Base-by-base conservation (phyloP, 2,329 filamentous ascomycete genomes). In the Blastomyces emzantsi region DNA sequence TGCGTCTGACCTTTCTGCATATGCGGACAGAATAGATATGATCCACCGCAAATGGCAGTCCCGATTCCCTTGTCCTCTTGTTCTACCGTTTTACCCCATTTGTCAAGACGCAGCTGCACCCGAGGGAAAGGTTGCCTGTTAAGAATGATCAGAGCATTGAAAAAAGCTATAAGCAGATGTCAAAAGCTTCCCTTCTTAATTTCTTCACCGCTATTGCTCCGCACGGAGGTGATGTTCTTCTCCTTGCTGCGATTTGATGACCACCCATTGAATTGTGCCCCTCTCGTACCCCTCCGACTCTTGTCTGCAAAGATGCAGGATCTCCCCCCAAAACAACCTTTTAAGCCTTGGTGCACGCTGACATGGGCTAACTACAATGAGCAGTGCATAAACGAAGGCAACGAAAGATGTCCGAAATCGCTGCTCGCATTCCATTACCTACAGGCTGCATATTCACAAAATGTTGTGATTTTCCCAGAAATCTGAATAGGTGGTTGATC, bases 151-250 rank as follows among this genome's bases (percentile, higher is more conserved):
- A 22, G 33, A 57, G 25, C 30, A 41, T 22, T 43, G 11, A 28
- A 13, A 39, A 11, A 1, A 1, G 36, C 36, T 3, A 9, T 19
- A 56, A 41, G 19, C 28, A n/a, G n/a, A 36, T 25, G 9, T 56
- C 19, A 2, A 43, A 43, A 58, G 19, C n/a, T 11, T 58, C 19
- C 11, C 13, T 28, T 58, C 15, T 33, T 39, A 19, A n/a, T 36
- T 17, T 58, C 22, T 43, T 58, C 36, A 58, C 55, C 55, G 55
- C 55, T 43, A 58, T 22, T 58, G 36, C 25, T 58, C 28, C n/a
- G 19, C 8, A 15, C 13, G 1, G 36, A 28, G 55, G n/a, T 41
- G 33, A 13, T 25, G 36, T 22, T 28, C 5, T 58, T 41, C 55
- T 2, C 28, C 41, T 43, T 43, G 52, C 52, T 55, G 15, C 11